These are phyloP conservation scores for Ajuga chamaepitys DNA, from an alignment of 257 asterid genomes.

Conservation along the genomic window DNA sequence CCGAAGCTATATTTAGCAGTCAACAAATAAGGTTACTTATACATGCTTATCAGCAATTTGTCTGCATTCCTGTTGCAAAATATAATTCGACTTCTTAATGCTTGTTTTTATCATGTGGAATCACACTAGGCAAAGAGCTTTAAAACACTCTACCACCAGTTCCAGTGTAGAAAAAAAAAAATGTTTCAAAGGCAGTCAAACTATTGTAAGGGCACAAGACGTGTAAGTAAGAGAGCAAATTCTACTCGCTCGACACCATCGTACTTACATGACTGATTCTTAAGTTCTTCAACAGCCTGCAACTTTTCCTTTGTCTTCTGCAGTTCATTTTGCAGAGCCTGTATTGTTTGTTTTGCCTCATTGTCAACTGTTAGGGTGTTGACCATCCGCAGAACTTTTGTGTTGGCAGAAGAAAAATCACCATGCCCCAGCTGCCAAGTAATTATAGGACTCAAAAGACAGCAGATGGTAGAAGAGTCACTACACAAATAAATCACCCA, in stretches of 20 bases:
- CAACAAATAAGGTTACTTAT: background rate
- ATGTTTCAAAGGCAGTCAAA: background rate
- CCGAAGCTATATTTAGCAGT: background rate
- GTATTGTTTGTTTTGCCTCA: conserved; percentile 94
- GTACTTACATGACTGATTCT: conserved; percentile 71
- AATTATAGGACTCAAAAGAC: conserved; percentile 1
- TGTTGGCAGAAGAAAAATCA: conserved; percentile 83
- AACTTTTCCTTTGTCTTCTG: conserved; percentile 88
- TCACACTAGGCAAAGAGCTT: background rate
- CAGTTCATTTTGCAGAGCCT: conserved; percentile 86
- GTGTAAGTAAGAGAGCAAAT: conserved; percentile 4
- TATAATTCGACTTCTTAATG: background rate
- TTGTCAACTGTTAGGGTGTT: conserved; percentile 82
- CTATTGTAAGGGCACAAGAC: background rate
- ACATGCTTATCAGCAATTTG: background rate
- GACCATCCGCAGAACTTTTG: conserved; percentile 95
- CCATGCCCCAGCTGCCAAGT: conserved; percentile 89
- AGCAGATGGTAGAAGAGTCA: background rate
- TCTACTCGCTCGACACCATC: background rate
- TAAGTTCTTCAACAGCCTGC: conserved; percentile 91
- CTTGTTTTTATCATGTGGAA: background rate
- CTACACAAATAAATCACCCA: background rate
- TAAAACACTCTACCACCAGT: background rate
- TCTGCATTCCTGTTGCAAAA: background rate
- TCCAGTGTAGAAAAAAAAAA: background rate